These are phyloP conservation scores for Leccinum uliginosum DNA, from an alignment of 768 basidiomycete species.

Conservation along the genomic window DNA sequence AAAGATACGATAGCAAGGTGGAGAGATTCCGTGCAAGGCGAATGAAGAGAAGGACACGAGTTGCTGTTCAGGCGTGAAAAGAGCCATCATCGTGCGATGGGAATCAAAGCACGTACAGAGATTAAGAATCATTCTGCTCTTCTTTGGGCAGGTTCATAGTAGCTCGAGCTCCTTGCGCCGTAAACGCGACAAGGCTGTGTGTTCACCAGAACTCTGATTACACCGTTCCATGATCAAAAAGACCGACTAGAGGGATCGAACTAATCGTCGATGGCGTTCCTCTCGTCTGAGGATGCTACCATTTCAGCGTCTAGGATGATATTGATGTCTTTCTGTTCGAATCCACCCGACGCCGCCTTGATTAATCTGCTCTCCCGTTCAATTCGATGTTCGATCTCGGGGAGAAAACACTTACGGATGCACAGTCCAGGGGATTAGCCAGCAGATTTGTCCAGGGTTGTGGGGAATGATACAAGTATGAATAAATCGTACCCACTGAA, in stretches of 20 bases:
- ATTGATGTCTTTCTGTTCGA: conserved; percentile 40
- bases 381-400: background rate
- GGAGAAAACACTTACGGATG: conserved; percentile 37
- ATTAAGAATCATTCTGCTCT: conserved; percentile 18
- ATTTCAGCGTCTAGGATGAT: conserved; percentile 82
- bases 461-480: too few relatives aligned
- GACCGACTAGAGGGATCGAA: conserved; percentile 7
- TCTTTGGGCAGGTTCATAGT: conserved; percentile 17
- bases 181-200: conserved; percentile 51
- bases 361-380: conserved; percentile 45
- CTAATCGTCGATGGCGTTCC: conserved; percentile 63
- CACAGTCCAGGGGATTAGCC: too few relatives aligned
- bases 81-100: background rate
- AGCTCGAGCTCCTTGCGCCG: conserved; percentile 52
- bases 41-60: conserved; percentile 40
- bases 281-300: conserved; percentile 69
- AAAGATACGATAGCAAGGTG: conserved; percentile 85
- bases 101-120: conserved; percentile 13
- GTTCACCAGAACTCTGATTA: conserved; percentile 75
- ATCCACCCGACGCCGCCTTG: conserved; percentile 47
- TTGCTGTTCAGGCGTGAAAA: conserved; percentile 22
- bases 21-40: conserved; percentile 37
- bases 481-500: too few relatives aligned
- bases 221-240: conserved; percentile 2
- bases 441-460: too few relatives aligned